A percentile compares a stretch with the other conserved stretches of the same genome.
Evolutionary conservation across 805 yeast species (phyloP).

Genomic region (Nakazawaea siamensis): DNA sequence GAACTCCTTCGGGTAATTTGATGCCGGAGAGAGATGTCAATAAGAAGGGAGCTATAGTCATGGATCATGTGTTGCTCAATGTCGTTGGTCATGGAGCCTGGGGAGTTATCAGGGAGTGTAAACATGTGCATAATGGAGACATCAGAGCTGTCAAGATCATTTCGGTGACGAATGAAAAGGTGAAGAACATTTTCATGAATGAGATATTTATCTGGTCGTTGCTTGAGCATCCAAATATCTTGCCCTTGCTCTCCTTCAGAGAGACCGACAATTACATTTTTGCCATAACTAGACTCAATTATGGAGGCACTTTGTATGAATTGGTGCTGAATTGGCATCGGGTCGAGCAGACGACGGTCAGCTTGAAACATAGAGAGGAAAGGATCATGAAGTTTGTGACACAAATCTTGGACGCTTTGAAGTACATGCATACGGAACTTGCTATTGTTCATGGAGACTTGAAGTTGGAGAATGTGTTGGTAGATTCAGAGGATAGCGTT

Average conservation of each 20-base stretch:
- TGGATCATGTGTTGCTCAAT: slow-evolving; percentile 57
- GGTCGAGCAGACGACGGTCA: slow-evolving; percentile 21
- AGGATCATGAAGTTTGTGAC: slow-evolving; percentile 28
- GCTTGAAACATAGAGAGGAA: slow-evolving; percentile 25
- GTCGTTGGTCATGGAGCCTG: slow-evolving; percentile 86
- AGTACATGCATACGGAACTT: slow-evolving; percentile 52
- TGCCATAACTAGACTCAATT: slow-evolving; percentile 59
- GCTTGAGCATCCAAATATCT: slow-evolving; percentile 54
- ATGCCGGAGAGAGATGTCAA: slow-evolving; percentile 32
- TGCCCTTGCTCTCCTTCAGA: slow-evolving; percentile 53
- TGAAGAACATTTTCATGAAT: slow-evolving; percentile 51
- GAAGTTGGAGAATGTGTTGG: slow-evolving; percentile 71
- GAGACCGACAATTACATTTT: slow-evolving; percentile 55
- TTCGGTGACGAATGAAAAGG: slow-evolving; percentile 29
- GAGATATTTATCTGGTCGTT: slow-evolving; percentile 75
- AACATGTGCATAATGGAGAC: slow-evolving; percentile 12
- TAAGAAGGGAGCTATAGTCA: slow-evolving; percentile 60
- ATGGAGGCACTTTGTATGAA: slow-evolving; percentile 79
- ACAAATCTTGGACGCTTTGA: slow-evolving; percentile 52
- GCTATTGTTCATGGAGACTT: slow-evolving; percentile 77
- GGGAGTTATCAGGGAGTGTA: slow-evolving; percentile 76
- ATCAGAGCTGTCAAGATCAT: slow-evolving; percentile 22
- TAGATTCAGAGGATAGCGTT: slow-evolving; percentile 39
- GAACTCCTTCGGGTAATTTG: slow-evolving; percentile 18
- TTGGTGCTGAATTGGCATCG: slow-evolving; percentile 61